Percentiles rank a stretch among this genome's conserved stretches.
Evolutionary conservation across 129 eudicot genomes (phyloP).

Genomic region (Flaveria sonorensis): DNA sequence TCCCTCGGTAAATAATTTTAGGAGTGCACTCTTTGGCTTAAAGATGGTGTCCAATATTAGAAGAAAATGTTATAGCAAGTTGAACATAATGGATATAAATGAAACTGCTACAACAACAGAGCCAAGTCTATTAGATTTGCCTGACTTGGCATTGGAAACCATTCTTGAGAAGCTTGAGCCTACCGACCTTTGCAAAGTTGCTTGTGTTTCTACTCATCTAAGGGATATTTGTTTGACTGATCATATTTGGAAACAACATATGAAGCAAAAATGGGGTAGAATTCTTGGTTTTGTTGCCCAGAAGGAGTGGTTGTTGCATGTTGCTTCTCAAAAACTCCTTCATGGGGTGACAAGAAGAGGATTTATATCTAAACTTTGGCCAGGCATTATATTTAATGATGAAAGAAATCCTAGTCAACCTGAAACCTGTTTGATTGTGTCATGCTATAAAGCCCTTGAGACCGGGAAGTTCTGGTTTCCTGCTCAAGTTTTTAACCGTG

Average conservation of each 20-base stretch:
- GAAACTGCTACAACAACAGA: slow-evolving; percentile 21
- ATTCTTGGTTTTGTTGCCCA: slow-evolving; percentile 54
- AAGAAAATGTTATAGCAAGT: slow-evolving; percentile 24
- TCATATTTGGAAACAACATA: slow-evolving; percentile 59
- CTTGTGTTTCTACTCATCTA: slow-evolving; percentile 56
- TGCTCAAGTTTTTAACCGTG: slow-evolving; percentile 81
- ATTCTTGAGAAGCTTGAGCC: slow-evolving; percentile 80
- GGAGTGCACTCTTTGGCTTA: slow-evolving; percentile 20
- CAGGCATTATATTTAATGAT: slow-evolving; percentile 29
- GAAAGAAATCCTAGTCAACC: slow-evolving; percentile 23
- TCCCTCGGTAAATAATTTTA: slow-evolving; percentile 30
- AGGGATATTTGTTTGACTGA: slow-evolving; percentile 56
- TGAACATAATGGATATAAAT: slow-evolving; percentile 10
- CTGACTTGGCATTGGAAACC: slow-evolving; percentile 63
- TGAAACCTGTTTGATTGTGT: slow-evolving; percentile 43
- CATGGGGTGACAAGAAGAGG: slow-evolving; percentile 33
- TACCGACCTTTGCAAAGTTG: slow-evolving; percentile 60
- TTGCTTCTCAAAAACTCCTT: slow-evolving; percentile 47
- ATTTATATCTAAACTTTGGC: slow-evolving; percentile 42
- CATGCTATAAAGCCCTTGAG: slow-evolving; percentile 66
- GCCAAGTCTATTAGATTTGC: slow-evolving; percentile 59
- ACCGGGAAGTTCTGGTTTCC: slow-evolving; percentile 85
- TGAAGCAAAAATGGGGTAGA: slow-evolving; percentile 65
- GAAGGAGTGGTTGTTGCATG: slow-evolving; percentile 56
- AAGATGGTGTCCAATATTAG: slow-evolving; percentile 32